Evolutionary conservation across 495 filamentous ascomycete genomes (phyloP), one percentile per base, ranked within the genome.

Genomic region (Annulohypoxylon maeteangense): DNA sequence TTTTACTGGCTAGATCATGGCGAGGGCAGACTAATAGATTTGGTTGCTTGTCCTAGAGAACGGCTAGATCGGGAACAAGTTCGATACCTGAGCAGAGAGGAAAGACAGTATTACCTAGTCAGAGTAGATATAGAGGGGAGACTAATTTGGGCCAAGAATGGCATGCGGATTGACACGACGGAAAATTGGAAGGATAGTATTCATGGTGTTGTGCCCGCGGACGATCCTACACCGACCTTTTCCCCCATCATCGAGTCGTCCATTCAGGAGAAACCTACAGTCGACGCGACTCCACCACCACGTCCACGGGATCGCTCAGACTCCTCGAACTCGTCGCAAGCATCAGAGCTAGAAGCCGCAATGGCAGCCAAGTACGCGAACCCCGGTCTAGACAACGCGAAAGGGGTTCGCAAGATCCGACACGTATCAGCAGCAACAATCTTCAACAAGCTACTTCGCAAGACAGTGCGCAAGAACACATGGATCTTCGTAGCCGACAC

Each of bases 1-100:
- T 98, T 97, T 78, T 94, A 93, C 79, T 97, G 94, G 94, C 84
- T 97, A n/a, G 94, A 98, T 76, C 81, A 92, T 54, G 94, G 94
- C 2, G 90, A 89, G 40, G 92, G 92, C 5, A 85, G 79, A 34
- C 71, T 82, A 25, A 71, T 92, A 27, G 85, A 90, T 40, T 73
- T 92, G 10, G 79, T 83, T 4, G 78, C 83, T 8, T 91, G 90
- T 65, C 83, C 90, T 1, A 86, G 92, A 7, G 88, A 90, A 57
- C 80, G 82, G 23, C 80, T 95, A 3, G 90, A 93, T 53, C 81
- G 83, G 25, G 90, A 93, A 67, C 86, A 88, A 66, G 89, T 95
- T 0, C 83, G 92, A 16, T 95, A 95, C 77, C 81, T 95, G 12
- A 88, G 87, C 1, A 84, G 87, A 6, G 91, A 93, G 71, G 92